Conservation (phyloP, 768 basidiomycete genomes). For the Mycena chlorophos region DNA sequence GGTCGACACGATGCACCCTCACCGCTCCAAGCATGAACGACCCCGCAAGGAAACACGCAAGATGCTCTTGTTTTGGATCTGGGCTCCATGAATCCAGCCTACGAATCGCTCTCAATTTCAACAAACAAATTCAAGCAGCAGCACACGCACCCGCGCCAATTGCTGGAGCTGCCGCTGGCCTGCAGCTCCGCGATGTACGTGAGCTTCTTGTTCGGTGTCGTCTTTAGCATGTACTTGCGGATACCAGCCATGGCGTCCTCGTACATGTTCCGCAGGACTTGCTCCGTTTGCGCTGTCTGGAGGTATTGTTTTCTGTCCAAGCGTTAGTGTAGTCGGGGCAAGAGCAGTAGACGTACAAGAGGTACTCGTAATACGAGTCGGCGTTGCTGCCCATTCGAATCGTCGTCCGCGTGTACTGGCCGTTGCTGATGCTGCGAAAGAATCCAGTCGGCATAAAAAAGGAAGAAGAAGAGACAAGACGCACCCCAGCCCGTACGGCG, state of each 20-base stretch:
- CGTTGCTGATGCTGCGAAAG: constrained; percentile 33
- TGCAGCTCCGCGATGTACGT: constrained; percentile 82
- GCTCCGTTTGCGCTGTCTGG: constrained; percentile 71
- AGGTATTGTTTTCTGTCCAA: constrained; percentile 67
- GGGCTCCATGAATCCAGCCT: constrained; percentile 62
- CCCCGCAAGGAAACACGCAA: constrained; percentile 94
- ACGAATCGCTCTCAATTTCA: background rate
- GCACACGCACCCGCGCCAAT: constrained; percentile 36
- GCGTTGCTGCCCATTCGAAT: constrained; percentile 89
- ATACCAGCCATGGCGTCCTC: constrained; percentile 81
- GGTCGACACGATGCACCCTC: constrained; percentile 47
- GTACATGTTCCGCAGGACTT: constrained; percentile 89
- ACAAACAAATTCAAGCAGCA: background rate
- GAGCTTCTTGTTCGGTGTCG: constrained; percentile 56
- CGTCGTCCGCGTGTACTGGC: constrained; percentile 55
- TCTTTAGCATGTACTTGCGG: constrained; percentile 67
- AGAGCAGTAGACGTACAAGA: constrained; percentile 53
- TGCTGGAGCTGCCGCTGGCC: constrained; percentile 45
- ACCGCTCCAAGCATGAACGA: constrained; percentile 90
- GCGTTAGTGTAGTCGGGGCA: background rate
- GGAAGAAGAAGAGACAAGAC: constrained; percentile 9
- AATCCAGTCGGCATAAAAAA: background rate
- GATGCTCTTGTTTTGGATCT: constrained; percentile 93
- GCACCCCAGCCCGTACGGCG: constrained; percentile 81
- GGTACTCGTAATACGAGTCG: constrained; percentile 93